Conservation (phyloP, 1,284 basidiomycete genomes). For the Heterobasidion irregulare region DNA sequence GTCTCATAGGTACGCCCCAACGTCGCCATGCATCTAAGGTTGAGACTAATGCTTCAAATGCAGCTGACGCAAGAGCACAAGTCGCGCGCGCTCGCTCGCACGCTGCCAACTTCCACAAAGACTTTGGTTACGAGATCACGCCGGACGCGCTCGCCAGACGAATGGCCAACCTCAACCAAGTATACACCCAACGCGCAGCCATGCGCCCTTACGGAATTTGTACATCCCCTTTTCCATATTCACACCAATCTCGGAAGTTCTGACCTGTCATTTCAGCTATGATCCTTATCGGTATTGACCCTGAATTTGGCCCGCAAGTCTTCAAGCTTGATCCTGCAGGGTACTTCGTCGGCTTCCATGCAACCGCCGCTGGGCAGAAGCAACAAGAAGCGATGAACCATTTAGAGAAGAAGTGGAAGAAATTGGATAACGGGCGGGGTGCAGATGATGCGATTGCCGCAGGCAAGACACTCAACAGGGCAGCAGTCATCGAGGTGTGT, state of each 20-base stretch:
- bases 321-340: conserved; percentile 99
- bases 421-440: conserved; percentile 68
- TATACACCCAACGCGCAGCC: conserved; percentile 94
- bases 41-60: background rate
- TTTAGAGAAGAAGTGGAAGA: conserved; percentile 99
- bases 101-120: conserved; percentile 93
- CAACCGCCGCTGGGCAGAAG: conserved; percentile 93
- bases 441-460: conserved; percentile 68
- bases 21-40: background rate
- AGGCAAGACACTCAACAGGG: conserved; percentile 53
- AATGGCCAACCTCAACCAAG: conserved; percentile 98
- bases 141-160: conserved; percentile 91
- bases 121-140: conserved; percentile 97
- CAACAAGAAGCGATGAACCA: conserved; percentile 99
- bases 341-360: conserved; percentile 98
- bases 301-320: conserved; percentile 86
- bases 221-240: conserved; percentile 29
- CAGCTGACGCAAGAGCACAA: conserved; percentile 92
- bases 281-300: conserved; percentile 92
- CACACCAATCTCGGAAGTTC: background rate
- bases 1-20: conserved; percentile 69
- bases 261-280: conserved; percentile 54
- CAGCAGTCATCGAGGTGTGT: conserved; percentile 78
- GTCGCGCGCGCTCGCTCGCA: conserved; percentile 84
- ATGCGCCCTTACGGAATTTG: conserved; percentile 97